Evolutionary conservation across 2,329 filamentous ascomycete species (phyloP), one percentile per base, ranked within the genome.

Genomic region (Pseudogymnoascus sp.): DNA sequence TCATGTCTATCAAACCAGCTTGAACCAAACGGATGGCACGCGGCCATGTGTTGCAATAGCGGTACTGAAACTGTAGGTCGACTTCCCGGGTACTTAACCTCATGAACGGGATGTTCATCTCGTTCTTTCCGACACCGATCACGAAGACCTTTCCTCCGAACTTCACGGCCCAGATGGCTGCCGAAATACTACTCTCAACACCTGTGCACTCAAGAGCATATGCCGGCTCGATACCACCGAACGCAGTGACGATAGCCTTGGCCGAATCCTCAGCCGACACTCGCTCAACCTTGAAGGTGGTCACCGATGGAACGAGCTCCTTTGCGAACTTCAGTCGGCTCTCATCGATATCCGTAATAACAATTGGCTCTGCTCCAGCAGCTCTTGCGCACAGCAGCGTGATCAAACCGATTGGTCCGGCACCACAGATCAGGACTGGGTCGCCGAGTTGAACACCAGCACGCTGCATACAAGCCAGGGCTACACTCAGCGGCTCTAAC

Each of bases 111-210:
- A 97, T 89, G 76, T 85, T 91, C 80, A 97, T 94, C 80, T 97
- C 91, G 74, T 94, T 92, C 81, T 90, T 93, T 68, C 93, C 94
- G 2, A 97, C 92, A 41, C 93, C 93, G 67, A 97, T 95, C 66
- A 97, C 89, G 73, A 97, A 97, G 61, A 97, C 93, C 77, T 95
- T 96, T 70, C 94, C 93, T 67, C 93, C 94, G 71, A 97, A 97
- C 78, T 93, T 95, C 74, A 89, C 85, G 8, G 90, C 87, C 83
- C 92, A 94, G 73, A 97, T 93, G 61, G 92, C 91, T 29, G 90
- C 82, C 5, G 86, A 85, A 71, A 97, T 89, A 74, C 88, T 92
- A 77, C 87, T 91, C 80, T 97, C 92, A 13, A 96, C 91, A 59
- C 94, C 94, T 0, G 94, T 97, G 80, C 93, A 97, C 77, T 97